Percentiles rank a stretch among this genome's conserved stretches.
These are phyloP conservation scores for Pisolithus albus DNA, from an alignment of 768 basidiomycete genomes.

Conservation along the genomic window DNA sequence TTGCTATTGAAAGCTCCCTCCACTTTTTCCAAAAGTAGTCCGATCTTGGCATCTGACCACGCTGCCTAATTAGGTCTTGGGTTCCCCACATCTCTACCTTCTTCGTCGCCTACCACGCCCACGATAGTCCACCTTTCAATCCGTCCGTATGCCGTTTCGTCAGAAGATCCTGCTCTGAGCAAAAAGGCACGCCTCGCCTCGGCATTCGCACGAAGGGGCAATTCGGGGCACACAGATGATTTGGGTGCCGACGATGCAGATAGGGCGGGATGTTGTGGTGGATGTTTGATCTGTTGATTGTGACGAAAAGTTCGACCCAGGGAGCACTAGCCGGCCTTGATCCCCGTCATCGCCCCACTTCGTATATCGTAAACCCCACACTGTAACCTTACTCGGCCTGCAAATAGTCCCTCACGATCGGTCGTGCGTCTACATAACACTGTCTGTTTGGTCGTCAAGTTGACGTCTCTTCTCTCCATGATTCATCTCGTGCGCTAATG, in stretches of 20 bases:
- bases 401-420: too few species aligned
- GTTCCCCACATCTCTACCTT: constrained; percentile 24
- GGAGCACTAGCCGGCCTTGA: too few species aligned
- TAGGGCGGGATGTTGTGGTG: constrained; percentile 29
- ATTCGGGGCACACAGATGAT: constrained; percentile 4
- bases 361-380: too few species aligned
- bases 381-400: too few species aligned
- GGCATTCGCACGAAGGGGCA: constrained; percentile 22
- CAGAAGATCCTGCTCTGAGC: constrained; percentile 44
- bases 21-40: constrained; percentile 22
- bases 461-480: too few species aligned
- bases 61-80: constrained; percentile 17
- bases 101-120: constrained; percentile 29
- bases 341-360: too few species aligned
- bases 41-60: constrained; percentile 1
- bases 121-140: constrained; percentile 77
- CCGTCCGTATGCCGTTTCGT: constrained; percentile 47
- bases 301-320: too few species aligned
- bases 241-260: constrained; percentile 16
- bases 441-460: too few species aligned
- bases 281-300: constrained; percentile 34
- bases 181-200: constrained; percentile 43
- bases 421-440: too few species aligned
- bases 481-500: too few species aligned
- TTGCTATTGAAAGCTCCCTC: constrained; percentile 1